A percentile compares a stretch with the other conserved stretches of the same genome.
Conservation (phyloP, 192 early-diverging fungal genomes). For the Backusella tarrabulga region DNA sequence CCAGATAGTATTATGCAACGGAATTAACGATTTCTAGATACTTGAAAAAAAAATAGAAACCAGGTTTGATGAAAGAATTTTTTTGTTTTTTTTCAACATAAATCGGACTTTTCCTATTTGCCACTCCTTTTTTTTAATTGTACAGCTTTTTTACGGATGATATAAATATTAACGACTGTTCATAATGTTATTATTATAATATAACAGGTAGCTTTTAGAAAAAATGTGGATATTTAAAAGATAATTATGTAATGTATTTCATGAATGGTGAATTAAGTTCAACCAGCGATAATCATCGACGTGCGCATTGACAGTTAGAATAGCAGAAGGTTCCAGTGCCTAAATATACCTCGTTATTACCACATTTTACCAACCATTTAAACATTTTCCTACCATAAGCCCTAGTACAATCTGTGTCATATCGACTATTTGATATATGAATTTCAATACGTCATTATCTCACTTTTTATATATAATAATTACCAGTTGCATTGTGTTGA, state of each 20-base stretch:
- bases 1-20: too few species aligned
- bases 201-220: background rate
- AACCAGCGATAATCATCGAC: background rate
- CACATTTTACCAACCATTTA: background rate
- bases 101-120: background rate
- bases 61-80: too few species aligned
- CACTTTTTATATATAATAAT: background rate
- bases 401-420: background rate
- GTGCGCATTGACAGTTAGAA: slow-evolving; percentile 1
- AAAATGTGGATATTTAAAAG: background rate
- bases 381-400: background rate
- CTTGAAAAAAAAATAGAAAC: too few species aligned
- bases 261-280: background rate
- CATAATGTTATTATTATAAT: background rate
- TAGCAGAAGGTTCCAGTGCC: background rate
- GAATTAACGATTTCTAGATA: too few species aligned
- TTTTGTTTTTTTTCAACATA: too few species aligned
- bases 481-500: slow-evolving; percentile 4
- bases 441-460: background rate
- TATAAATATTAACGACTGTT: background rate
- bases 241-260: background rate
- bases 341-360: background rate
- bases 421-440: background rate
- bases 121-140: background rate
- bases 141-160: background rate